Base-by-base conservation (phyloP, 2,329 filamentous ascomycete species). In the Diaporthe sp. region DNA sequence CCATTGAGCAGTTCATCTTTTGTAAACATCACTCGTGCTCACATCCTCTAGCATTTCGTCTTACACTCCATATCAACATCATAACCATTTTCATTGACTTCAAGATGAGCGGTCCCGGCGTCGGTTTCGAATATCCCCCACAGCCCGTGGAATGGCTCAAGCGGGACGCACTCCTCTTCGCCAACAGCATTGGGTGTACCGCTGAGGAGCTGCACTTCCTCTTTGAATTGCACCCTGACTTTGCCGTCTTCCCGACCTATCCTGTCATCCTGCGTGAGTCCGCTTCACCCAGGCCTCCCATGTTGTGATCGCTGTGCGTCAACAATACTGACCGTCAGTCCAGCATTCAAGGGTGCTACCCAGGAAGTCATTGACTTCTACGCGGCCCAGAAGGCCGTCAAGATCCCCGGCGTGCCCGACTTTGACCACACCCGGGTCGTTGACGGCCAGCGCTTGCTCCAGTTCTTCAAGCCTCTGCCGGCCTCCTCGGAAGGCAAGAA, bases 151-250 rank as follows among this genome's bases (percentile, higher is more conserved):
- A 93, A 80, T 98, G 95, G 96, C 85, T 94, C 80, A 95, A 96
- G 90, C 92, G 96, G 79, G 96, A 98, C 88, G 91, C 93, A 49
- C 89, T 98, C 77, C 92, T 98, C 77, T 98, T 98, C 84, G 95
- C 96, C 80, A 93, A 94, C 85, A 96, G 93, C 86, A 96, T 98
- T 83, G 96, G 96, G 74, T 92, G 78, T 82, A 96, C 91, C 17
- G 89, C 90, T n/a, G 92, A 98, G 80, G 96, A 98, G 88, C 91
- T 98, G 81, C 95, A 98, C 83, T 98, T 96, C 83, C 92, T 98
- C 86, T 98, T 95, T 81, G 96, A 98, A 86, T 90, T 97, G 71
- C 93, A 98, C 83, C 95, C 95, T 61, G 90, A 94, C 75, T 98
- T 98, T 84, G 86, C 93, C 77, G 94, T 94, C 80, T 98, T 98